Base-by-base conservation (phyloP, 306 rosid genomes). In the Delonix regia region DNA sequence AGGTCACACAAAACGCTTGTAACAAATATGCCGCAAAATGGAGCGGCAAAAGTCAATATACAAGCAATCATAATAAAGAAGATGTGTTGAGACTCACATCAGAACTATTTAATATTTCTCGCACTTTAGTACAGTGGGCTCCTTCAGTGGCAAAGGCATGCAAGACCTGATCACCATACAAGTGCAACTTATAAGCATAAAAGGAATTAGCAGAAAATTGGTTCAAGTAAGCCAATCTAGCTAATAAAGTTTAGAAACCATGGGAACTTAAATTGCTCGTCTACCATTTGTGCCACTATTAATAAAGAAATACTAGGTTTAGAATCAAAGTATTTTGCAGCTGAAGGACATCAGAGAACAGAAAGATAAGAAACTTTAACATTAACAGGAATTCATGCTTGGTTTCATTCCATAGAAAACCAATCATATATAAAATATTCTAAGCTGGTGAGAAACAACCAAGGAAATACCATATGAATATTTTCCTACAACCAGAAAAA, bases 121-220 rank as follows among this genome's bases (percentile, higher is more conserved):
- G 94, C 80, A 95, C 99, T 95, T 90, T 95, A 27, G 90, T 87
- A 74, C 99, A 95, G 83, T 95, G 96, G 66, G 99, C 99, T 55
- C 99, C 99, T 83, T 95, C 99, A 0, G 99, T 88, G n/a, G 99
- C 99, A 74, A 95, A 95, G 60, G 99, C 99, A 66, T 95, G 97
- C 93, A 95, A 83, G 56, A 95, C 99, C 99, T 95, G 94, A 55
- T 77, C 71, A 69, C 78, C 62, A 61, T 72, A 51, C 1, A n/a
- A 25, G 51, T 71, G 47, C 49, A 48, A 73, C 71, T 78, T 34
- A 60, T 77, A 67, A 75, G 79, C 49, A 69, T 68, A 22, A 9
- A 61, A 24, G 13, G 38, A 42, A 63, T 47, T 62, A 61, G 67
- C 56, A 34, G 47, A 79, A 61, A 72, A 51, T 55, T 34, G 62